These are phyloP conservation scores for Dendrobium chrysotoxum DNA, from an alignment of 106 monocot species.

Conservation along the genomic window DNA sequence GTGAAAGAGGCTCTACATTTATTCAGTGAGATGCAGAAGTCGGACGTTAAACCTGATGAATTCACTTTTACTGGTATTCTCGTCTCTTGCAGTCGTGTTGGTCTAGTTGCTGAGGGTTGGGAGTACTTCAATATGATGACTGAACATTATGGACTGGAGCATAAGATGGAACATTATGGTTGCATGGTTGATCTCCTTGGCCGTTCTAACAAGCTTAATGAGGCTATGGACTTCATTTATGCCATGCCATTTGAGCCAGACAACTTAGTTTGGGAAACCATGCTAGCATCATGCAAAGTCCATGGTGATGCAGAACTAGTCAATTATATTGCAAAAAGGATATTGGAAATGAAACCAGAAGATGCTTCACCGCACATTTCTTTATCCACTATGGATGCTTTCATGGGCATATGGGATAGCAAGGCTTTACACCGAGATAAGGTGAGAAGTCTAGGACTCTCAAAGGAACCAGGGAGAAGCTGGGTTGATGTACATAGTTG, in stretches of 20 bases:
- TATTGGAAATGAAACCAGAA: constrained; percentile 32
- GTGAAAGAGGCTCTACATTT: constrained; percentile 35
- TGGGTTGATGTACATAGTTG: constrained; percentile 34
- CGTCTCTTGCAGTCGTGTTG: constrained; percentile 38
- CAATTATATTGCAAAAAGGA: constrained; percentile 40
- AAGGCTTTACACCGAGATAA: constrained; percentile 14
- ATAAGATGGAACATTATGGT: constrained; percentile 53
- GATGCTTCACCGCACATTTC: constrained; percentile 35
- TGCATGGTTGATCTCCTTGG: constrained; percentile 67
- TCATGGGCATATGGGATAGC: constrained; percentile 29
- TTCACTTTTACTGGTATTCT: constrained; percentile 55
- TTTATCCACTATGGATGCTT: constrained; percentile 43
- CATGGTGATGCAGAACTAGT: constrained; percentile 43
- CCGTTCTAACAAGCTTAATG: constrained; percentile 41
- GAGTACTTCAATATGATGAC: constrained; percentile 53
- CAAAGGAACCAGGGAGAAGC: constrained; percentile 43
- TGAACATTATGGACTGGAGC: constrained; percentile 27
- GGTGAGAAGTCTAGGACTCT: constrained; percentile 23
- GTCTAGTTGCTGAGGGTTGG: constrained; percentile 39
- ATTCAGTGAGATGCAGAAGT: constrained; percentile 44
- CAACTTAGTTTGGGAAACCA: constrained; percentile 49
- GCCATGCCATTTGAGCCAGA: constrained; percentile 34
- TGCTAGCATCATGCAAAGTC: constrained; percentile 55
- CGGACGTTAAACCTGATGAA: constrained; percentile 40
- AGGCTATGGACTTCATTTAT: constrained; percentile 47